Base-by-base conservation (phyloP, 352 stramenopile species). In the Phytophthora niederhauseri region DNA sequence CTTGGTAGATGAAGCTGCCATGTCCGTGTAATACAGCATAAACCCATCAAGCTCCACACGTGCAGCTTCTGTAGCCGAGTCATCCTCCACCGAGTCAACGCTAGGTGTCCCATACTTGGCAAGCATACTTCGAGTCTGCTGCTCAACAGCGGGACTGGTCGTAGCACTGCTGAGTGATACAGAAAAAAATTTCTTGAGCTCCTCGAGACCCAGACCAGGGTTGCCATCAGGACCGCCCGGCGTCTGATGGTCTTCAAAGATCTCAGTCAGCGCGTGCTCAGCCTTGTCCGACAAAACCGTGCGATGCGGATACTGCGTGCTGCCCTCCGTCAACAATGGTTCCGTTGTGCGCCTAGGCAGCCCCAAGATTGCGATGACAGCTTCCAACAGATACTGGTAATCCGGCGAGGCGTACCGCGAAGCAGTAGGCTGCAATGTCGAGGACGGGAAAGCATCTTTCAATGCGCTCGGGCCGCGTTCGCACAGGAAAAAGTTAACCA, bases 311-410 rank as follows among this genome's bases (percentile, higher is more conserved):
- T 91, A 93, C 55, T 92, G 84, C 0, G 80, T 75, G 53, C 79
- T 93, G 31, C 61, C 87, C 41, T 94, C 86, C 3, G 75, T 82
- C 12, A 95, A 67, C 28, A 94, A 60, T 8, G 87, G 83, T 65
- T 95, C 87, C 0, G 81, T 80, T 7, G 72, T 79, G 6, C 84
- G 82, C 14, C 82, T 77, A 34, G 81, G 85, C 51, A 96, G 67
- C 7, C 91, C 91, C 9, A 97, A 64, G 45, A 97, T 90, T 22
- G 87, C 81, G 17, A 92, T 91, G 67, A 97, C 89, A 38, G 89
- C 88, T 73, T 97, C 92, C 4, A 97, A 70, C 31, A 97, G 64
- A 65, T 95, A 93, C 66, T 97, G 89, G 57, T 94, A 97, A 57
- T 97, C 92, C 1, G 87, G 83, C 14, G 87, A 94, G 15, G 87